Base-by-base conservation (phyloP, 768 basidiomycete species). In the Boletus insuetus region DNA sequence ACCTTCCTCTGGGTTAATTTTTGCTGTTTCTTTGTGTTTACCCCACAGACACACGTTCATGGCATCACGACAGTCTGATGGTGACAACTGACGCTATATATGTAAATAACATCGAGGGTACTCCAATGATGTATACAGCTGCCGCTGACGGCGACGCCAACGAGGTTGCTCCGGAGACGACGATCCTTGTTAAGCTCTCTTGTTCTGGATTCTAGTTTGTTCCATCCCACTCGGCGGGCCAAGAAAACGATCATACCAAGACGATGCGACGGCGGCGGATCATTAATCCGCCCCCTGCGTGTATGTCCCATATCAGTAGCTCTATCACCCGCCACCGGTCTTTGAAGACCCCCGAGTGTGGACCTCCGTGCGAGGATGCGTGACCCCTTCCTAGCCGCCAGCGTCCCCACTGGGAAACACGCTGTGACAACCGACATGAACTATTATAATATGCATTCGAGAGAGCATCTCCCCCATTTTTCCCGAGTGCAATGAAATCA, bases 231-330 rank as follows among this genome's bases (percentile, higher is more conserved):
- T 48, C 56, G 51, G 49, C 40, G 20, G 24, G 40, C 38, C 46
- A 55, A 58, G 51, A 12, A 35, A 46, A 37, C 29, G 41, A 24
- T 22, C 17, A 14, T 35, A 35, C 13, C 19, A 19, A 16, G 43
- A 14, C 40, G 4, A n/a, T 56, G 56, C 64, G 65, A 67, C 31
- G 46, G 31, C 53, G 46, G 46, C 65, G 65, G 65, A 67, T 65
- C 65, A 55, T 6, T 17, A 20, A 40, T 40, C 17, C 31, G 26
- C 24, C 17, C 16, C 12, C 19, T 29, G 35, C 32, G 14, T 35
- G n/a, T 32, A 2, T 22, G 2, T 58, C 53, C 56, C 19, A 47
- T n/a, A 52, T 42, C 54, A 45, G 53, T 24, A 62, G 46, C 19
- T 32, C 19, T 45, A 60, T 61, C 59, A 7, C 54, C 54, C 17